Base-by-base conservation (phyloP, 352 stramenopile genomes). In the Phytophthora ramorum region DNA sequence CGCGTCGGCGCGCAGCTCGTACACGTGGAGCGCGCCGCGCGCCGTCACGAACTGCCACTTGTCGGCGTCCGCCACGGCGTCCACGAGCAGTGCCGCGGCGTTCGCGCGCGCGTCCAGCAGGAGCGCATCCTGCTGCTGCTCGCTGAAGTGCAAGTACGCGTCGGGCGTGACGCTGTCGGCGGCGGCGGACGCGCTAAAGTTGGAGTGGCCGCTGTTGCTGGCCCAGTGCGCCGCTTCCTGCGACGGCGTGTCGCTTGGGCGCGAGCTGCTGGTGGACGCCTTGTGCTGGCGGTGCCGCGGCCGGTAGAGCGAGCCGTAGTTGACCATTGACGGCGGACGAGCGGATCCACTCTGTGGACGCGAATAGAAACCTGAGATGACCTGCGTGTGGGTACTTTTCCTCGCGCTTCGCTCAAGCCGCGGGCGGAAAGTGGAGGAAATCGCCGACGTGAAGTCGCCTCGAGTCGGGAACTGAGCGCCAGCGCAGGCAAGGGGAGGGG, bases 41-140 rank as follows among this genome's bases (percentile, higher is more conserved):
- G 72, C 47, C 0, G 75, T 78, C 24, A 87, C 70, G 51, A 87
- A 89, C 38, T 81, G 75, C 83, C 83, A 91, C 66, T 91, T 91
- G 61, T 83, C 71, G 7, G 75, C 64, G 71, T 87, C 80, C 43
- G 75, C 78, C 28, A 89, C 73, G 28, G 79, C 71, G 63, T 91
- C 80, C 49, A 90, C 73, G 22, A 90, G 63, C 19, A 91, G 66
- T 22, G 75, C 78, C 9, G 83, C 79, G 19, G 83, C 81, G 20
- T 89, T 85, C 22, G 70, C 67, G 16, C 67, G 16, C 32, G 76
- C 78, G 26, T 89, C 74, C 20, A 66, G 51, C 3, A 91, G 49
- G 14, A 90, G 69, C 19, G 69, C 71, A 32, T 79, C 70, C 57
- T 87, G 66, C 38, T 91, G 83, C 9, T 73, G 58, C 0, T 83